Base-by-base conservation (phyloP, 108 stramenopile genomes). In the Pseudonitzschia multiseries region DNA sequence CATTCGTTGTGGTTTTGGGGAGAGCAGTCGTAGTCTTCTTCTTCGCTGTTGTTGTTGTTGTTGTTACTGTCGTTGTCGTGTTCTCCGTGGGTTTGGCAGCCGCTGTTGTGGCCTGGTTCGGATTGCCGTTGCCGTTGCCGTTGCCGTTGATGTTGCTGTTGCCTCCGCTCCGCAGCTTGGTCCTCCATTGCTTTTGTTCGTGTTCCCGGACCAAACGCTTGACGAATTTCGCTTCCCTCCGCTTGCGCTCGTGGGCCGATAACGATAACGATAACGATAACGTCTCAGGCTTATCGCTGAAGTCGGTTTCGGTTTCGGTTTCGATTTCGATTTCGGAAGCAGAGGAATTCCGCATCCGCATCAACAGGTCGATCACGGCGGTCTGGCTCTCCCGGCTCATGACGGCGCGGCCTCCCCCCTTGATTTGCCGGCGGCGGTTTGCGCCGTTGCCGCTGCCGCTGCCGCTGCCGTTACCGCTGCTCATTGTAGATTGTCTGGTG, bases 361-460 rank as follows among this genome's bases (percentile, higher is more conserved):
- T 54, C 20, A 87, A 60, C 60, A 87, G 66, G 57, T 78, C 77
- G 32, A 85, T 74, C 17, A 87, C 27, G 8, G 82, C 70, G 13
- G 75, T 46, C 64, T 81, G 79, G 36, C 67, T 70, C 48, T 85
- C 84, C 21, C 46, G 44, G 60, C 73, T 74, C 52, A 87, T 50
- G 31, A 79, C 61, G 64, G 82, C 87, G n/a, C 82, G 71, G 10
- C 87, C 87, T 24, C 87, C 87, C 21, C 87, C 87, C 65, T 85
- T 87, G 76, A 87, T 87, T 20, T 33, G 15, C 24, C 26, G 57
- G 17, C 46, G 14, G 17, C 46, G 1, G 46, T 10, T 48, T 3
- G 8, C 13, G 46, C 46, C 13, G 46, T 48, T 48, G 46, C 12
- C 12, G 46, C 2, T 36, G 36, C 6, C 6, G 4, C 6, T 36